Evolutionary conservation across 192 early-diverging fungal genomes (phyloP), one percentile per base, ranked within the genome.

Genomic region (Coemansia sp.): DNA sequence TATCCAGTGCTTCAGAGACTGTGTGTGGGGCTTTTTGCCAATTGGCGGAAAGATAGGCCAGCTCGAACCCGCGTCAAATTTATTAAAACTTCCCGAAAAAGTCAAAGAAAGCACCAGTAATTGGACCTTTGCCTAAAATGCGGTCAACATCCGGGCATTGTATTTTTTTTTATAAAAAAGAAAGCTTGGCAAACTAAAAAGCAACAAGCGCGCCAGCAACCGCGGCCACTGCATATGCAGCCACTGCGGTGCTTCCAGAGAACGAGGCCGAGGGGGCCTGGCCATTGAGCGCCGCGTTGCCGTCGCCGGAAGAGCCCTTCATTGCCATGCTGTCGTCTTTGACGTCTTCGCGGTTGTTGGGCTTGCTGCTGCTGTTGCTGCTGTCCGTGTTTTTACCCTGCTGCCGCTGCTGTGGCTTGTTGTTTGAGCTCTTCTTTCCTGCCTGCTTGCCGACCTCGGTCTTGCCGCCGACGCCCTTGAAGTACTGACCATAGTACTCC

Each of bases 401-500:
- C n/a, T 50, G 49, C 42, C 48, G 38, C 49, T 32, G 20, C 48
- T 62, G 25, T 48, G 6, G 6, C 22, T 25, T 20, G 33, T 30
- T 56, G 25, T 17, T 22, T 28, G 28, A 20, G 30, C 42, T 48
- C 42, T 40, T 48, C 25, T 34, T 56, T n/a, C 49, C 62, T 18
- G 67, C 14, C 59, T 68, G 63, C 54, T 64, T 70, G 57, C 22
- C 38, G n/a, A 30, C 51, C 8, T 64, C 62, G 36, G 38, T 63
- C 61, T 72, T 81, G 69, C 63, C 49, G 34, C 66, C 69, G 14
- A 32, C 18, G 38, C 65, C 63, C 67, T 69, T 81, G 32, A 82
- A 82, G 61, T 63, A 74, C 63, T 75, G 80, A 38, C 80, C 75
- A 40, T 82, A 82, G 59, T 71, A 77, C 52, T 77, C 75, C 33